phyloP scores from a whole-genome alignment of 1,284 basidiomycete species.

The Athelia psychrophila region DNA sequence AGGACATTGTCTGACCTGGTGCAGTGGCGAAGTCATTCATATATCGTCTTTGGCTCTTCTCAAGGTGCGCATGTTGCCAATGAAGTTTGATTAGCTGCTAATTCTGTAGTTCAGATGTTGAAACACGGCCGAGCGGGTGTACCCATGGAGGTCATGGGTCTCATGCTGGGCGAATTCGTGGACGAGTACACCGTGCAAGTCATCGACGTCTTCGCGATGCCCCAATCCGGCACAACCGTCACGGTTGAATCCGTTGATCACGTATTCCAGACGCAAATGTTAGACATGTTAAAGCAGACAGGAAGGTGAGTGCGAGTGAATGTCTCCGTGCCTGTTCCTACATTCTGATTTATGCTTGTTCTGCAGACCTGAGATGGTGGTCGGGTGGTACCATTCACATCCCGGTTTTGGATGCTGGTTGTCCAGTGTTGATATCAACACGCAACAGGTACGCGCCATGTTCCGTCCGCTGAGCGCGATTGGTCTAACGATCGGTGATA shows the following conservation, averaged over 20 bases:
- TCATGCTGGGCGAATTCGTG: conserved; percentile 98
- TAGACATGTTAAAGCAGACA: conserved; percentile 99
- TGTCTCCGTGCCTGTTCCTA: not conserved
- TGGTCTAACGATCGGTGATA: conserved; percentile 8
- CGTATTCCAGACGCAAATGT: conserved; percentile 98
- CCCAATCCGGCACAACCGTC: conserved; percentile 97
- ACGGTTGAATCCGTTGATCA: conserved; percentile 99
- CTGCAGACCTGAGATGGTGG: conserved; percentile 92
- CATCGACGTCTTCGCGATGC: conserved; percentile 99
- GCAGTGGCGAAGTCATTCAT: conserved; percentile 93
- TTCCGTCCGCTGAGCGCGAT: not conserved
- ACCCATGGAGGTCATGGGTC: conserved; percentile 99
- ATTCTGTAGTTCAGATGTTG: conserved; percentile 75
- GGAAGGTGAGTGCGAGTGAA: conserved; percentile 65
- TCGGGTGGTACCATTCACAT: conserved; percentile 99
- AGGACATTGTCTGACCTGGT: conserved; percentile 3
- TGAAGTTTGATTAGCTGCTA: conserved; percentile 1
- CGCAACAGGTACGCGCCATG: conserved; percentile 75
- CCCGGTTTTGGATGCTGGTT: conserved; percentile 99
- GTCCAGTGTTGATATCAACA: conserved; percentile 98
- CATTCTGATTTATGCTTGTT: not conserved
- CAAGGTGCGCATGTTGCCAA: conserved; percentile 57
- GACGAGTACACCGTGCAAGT: conserved; percentile 99
- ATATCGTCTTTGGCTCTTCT: conserved; percentile 92
- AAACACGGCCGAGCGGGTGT: conserved; percentile 99